phyloP scores from a whole-genome alignment of 768 basidiomycete genomes.

The Coprinopsis marcescibilis region DNA sequence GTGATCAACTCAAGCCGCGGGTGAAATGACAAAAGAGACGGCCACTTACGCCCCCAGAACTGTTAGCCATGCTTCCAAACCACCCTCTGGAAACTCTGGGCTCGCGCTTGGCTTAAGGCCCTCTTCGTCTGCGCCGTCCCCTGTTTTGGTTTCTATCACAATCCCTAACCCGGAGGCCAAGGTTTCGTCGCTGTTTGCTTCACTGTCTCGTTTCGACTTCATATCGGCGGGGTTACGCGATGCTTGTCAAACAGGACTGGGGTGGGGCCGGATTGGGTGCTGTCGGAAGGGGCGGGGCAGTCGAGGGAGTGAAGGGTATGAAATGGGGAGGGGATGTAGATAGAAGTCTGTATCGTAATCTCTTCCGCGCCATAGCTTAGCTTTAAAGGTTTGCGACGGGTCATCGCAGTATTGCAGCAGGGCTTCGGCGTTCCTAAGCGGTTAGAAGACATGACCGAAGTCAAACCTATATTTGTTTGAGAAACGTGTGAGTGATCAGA shows the following conservation, averaged over 20 bases:
- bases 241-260: neutral
- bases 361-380: neutral
- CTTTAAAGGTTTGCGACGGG: conserved; percentile 2
- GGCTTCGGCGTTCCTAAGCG: conserved; percentile 4
- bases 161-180: neutral
- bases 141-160: conserved; percentile 3
- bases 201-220: conserved; percentile 2
- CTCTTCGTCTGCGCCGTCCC: neutral
- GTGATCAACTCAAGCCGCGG: neutral
- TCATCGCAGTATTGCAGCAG: neutral
- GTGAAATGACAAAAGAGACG: neutral
- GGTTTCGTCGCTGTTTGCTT: conserved; percentile 2
- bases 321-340: neutral
- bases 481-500: neutral
- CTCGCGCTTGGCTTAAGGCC: neutral
- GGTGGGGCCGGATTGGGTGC: neutral
- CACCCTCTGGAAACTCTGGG: conserved; percentile 13
- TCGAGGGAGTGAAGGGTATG: neutral
- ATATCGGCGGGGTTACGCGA: neutral
- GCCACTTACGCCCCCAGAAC: conserved; percentile 31
- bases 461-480: conserved; percentile 4
- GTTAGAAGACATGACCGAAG: conserved; percentile 6
- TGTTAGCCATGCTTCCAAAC: conserved; percentile 20
- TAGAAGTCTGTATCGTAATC: neutral
- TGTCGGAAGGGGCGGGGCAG: neutral